Evolutionary conservation across 176 grass and related monocot species (phyloP).

Genomic region (Oryza coarctata): DNA sequence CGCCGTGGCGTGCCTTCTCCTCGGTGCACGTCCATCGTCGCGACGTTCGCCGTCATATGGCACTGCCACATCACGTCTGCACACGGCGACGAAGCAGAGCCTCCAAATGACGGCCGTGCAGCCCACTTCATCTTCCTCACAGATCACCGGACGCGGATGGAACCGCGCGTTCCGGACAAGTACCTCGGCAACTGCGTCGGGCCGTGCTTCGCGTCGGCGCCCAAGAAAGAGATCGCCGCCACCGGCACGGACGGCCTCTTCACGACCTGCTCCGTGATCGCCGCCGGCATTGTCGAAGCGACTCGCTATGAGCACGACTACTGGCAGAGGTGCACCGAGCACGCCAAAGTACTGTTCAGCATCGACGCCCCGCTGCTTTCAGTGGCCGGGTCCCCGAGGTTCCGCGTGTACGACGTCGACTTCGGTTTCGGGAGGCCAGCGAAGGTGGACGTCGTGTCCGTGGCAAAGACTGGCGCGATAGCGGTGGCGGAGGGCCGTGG

Average conservation of each 20-base stretch:
- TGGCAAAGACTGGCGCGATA: conserved; percentile 21
- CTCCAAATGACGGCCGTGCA: too few relatives aligned
- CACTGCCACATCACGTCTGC: neutral
- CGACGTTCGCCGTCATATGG: conserved; percentile 28
- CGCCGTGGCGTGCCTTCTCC: neutral
- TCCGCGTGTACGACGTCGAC: conserved; percentile 43
- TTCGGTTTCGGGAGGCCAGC: conserved; percentile 42
- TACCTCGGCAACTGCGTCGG: conserved; percentile 51
- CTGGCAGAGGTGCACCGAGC: neutral
- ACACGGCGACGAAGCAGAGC: neutral
- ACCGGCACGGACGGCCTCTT: neutral
- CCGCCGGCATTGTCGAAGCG: neutral
- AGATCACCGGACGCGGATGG: conserved; percentile 19
- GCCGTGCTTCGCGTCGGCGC: neutral
- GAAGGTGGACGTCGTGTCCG: conserved; percentile 40
- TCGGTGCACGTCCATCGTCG: conserved; percentile 36
- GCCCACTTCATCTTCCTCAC: neutral
- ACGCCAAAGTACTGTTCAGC: neutral
- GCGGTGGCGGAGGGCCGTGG: conserved; percentile 31
- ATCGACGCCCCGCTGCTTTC: neutral
- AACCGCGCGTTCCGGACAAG: conserved; percentile 18
- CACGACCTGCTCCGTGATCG: neutral
- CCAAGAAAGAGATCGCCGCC: neutral
- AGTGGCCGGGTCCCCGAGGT: conserved; percentile 40
- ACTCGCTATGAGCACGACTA: neutral